phyloP scores from a whole-genome alignment of 2,329 filamentous ascomycete species.

The Ilyonectria destructans region DNA sequence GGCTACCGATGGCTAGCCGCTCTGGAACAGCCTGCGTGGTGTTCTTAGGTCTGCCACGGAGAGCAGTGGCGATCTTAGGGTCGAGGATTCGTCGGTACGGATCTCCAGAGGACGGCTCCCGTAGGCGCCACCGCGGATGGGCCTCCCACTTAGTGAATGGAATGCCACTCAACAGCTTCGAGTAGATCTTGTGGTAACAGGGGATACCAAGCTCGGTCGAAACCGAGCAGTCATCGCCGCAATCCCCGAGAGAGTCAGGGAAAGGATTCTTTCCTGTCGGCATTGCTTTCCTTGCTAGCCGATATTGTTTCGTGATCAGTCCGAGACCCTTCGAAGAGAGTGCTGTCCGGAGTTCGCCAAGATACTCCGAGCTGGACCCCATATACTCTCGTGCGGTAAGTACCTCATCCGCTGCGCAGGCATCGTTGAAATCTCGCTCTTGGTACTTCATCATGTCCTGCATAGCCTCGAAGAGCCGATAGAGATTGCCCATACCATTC shows the following conservation, averaged over 20 bases:
- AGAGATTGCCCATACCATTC: conserved; percentile 20
- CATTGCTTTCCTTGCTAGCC: background rate
- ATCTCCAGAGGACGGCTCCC: conserved; percentile 10
- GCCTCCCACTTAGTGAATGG: too few relatives aligned
- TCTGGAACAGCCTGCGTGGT: background rate
- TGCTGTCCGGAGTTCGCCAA: background rate
- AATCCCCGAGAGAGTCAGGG: background rate
- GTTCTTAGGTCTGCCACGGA: too few relatives aligned
- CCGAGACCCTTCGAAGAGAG: conserved; percentile 1
- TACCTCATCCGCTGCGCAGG: conserved; percentile 24
- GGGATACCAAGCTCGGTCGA: conserved; percentile 20
- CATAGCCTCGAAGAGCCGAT: conserved; percentile 27
- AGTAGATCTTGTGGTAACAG: conserved; percentile 23
- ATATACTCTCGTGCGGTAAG: conserved; percentile 19
- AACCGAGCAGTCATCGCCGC: conserved; percentile 13
- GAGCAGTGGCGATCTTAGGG: conserved; percentile 15
- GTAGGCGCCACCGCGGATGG: conserved; percentile 4
- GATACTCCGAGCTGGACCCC: conserved; percentile 1
- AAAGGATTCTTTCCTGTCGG: too few relatives aligned
- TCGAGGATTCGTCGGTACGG: conserved; percentile 21
- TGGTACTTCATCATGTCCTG: conserved; percentile 27
- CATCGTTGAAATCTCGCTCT: conserved; percentile 26
- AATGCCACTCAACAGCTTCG: background rate
- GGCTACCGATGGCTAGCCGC: background rate
- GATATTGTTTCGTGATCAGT: conserved; percentile 1